Evolutionary conservation across 2,329 filamentous ascomycete genomes (phyloP).

Genomic region (Aureobasidium sp.): DNA sequence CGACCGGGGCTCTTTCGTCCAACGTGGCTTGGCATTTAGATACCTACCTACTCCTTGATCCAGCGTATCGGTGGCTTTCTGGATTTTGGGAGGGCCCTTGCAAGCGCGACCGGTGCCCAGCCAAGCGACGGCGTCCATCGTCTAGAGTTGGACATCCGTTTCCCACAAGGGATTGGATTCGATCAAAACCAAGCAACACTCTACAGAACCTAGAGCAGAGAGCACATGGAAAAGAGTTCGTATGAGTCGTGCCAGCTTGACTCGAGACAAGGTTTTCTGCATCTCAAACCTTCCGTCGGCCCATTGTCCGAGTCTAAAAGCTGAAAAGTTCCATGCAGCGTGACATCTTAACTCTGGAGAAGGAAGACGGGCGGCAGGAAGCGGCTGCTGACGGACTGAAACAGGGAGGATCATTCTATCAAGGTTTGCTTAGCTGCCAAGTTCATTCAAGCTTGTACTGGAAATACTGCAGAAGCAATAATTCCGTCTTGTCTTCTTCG

Average conservation of each 20-base stretch:
- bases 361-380: not conserved
- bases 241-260: not conserved
- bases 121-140: not conserved
- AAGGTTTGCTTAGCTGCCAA: not conserved
- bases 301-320: not conserved
- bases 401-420: not conserved
- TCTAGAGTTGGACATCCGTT: not conserved
- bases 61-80: conserved; percentile 1
- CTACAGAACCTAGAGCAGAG: not conserved
- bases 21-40: conserved; percentile 6
- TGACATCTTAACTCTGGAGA: conserved; percentile 4
- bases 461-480: not conserved
- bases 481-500: not conserved
- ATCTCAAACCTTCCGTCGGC: conserved; percentile 2
- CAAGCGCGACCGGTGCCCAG: not conserved
- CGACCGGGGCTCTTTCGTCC: not conserved
- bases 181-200: not conserved
- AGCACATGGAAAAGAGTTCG: conserved; percentile 12
- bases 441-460: not conserved
- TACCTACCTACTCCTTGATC: not conserved
- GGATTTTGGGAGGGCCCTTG: not conserved
- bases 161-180: not conserved
- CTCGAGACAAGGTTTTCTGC: conserved; percentile 1
- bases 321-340: not conserved
- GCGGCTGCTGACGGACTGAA: not conserved